Conservation (phyloP, 352 stramenopile genomes). For the Pythium volutum region DNA sequence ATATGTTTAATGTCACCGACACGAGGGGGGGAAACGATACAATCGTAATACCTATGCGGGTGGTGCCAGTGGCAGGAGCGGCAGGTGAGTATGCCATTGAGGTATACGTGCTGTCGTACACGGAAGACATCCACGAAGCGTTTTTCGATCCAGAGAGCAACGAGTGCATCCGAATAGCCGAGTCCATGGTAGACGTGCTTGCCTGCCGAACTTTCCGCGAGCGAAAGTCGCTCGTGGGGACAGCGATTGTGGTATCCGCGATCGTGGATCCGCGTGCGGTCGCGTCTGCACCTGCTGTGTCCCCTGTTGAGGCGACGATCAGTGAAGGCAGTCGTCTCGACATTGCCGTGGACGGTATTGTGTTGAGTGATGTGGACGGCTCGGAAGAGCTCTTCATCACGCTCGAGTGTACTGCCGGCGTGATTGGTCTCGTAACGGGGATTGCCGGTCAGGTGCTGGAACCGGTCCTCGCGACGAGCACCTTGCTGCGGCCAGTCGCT, state of each 20-base stretch:
- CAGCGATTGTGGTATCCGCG: background rate
- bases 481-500: background rate
- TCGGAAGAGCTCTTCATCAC: slow-evolving; percentile 14
- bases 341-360: background rate
- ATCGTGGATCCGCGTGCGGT: slow-evolving; percentile 12
- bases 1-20: background rate
- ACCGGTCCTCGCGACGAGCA: background rate
- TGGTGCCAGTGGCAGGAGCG: slow-evolving; percentile 5
- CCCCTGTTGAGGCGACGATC: background rate
- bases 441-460: background rate
- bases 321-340: slow-evolving; percentile 8
- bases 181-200: slow-evolving; percentile 9
- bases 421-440: background rate
- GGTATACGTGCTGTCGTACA: slow-evolving; percentile 8
- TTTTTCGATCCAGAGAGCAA: slow-evolving; percentile 8
- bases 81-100: slow-evolving; percentile 12
- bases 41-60: background rate
- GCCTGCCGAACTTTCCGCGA: slow-evolving; percentile 21
- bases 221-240: slow-evolving; percentile 21
- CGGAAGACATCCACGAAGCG: slow-evolving; percentile 6
- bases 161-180: background rate
- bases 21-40: background rate
- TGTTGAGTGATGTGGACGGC: slow-evolving; percentile 14
- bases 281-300: slow-evolving; percentile 3
- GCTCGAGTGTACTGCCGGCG: slow-evolving; percentile 1